Conservation (phyloP, 495 filamentous ascomycete species). For the Bathelium albidoporum region DNA sequence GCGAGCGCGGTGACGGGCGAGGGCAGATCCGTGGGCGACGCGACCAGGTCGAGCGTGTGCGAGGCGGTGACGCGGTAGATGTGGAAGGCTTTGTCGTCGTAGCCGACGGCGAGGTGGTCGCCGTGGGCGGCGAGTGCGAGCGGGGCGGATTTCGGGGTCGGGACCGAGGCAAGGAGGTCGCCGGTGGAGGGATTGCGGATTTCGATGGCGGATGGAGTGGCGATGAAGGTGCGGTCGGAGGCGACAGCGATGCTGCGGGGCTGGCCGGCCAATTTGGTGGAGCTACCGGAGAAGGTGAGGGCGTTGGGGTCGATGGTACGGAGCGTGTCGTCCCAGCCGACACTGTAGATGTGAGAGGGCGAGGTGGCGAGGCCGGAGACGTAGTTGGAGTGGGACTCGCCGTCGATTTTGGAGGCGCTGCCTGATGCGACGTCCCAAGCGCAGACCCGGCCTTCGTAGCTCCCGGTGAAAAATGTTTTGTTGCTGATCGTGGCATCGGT, state of each 20-base stretch:
- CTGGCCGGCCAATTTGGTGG: slow-evolving; percentile 46
- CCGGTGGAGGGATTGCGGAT: slow-evolving; percentile 52
- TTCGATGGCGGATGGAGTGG: slow-evolving; percentile 52
- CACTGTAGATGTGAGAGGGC: slow-evolving; percentile 57
- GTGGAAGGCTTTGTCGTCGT: slow-evolving; percentile 57
- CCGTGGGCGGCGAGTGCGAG: slow-evolving; percentile 59
- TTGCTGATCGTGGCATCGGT: slow-evolving; percentile 56
- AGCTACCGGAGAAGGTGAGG: slow-evolving; percentile 47
- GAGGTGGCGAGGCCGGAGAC: slow-evolving; percentile 63
- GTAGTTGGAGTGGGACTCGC: slow-evolving; percentile 70
- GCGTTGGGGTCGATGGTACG: slow-evolving; percentile 58
- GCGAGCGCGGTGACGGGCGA: slow-evolving; percentile 56
- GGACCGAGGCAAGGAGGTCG: slow-evolving; percentile 15
- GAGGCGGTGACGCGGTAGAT: slow-evolving; percentile 54
- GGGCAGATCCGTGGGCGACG: slow-evolving; percentile 42
- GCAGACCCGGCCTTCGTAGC: slow-evolving; percentile 78
- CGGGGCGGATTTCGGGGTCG: slow-evolving; percentile 44
- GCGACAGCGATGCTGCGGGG: slow-evolving; percentile 48
- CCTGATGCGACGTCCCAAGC: slow-evolving; percentile 69
- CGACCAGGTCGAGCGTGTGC: slow-evolving; percentile 33
- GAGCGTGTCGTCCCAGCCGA: slow-evolving; percentile 92
- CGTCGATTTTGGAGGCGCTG: slow-evolving; percentile 55
- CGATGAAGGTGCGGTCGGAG: slow-evolving; percentile 46
- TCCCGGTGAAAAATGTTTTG: slow-evolving; percentile 71
- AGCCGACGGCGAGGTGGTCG: slow-evolving; percentile 61